Base-by-base conservation (phyloP, 2,329 filamentous ascomycete genomes). In the Ascosphaera pollenicola region DNA sequence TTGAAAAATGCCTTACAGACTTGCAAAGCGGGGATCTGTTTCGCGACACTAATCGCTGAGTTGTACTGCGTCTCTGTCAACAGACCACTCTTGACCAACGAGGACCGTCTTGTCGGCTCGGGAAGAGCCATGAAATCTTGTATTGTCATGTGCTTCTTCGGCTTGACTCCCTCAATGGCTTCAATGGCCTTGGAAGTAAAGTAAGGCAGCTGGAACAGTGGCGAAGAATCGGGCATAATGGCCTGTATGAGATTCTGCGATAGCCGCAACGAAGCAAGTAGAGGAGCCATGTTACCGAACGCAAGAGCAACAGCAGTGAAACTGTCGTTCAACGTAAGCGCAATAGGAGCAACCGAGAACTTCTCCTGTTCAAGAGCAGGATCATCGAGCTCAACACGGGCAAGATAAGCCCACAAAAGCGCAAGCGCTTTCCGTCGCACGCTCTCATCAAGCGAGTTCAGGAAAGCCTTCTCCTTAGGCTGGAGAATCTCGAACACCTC, bases 1-100 rank as follows among this genome's bases (percentile, higher is more conserved):
- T 98, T 98, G 73, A 98, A 98, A 61, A 93, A 98, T 6, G 84
- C 82, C 62, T 84, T 91, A 52, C 83, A 82, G 8, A 98, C 74
- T 42, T 79, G 71, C 40, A 98, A 67, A 45, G 74, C 71, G 1
- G 89, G 89, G 19, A 98, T 68, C 59, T 94, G 82, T 49, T 74
- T 73, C 19, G 84, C 85, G 21, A 94, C 78, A 36, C 61, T 60
- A 43, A 93, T 66, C 30, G 78, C 79, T 34, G 75, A 69, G 45
- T 72, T 64, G 59, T 93, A 93, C 56, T 94, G 73, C 43, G 70
- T 59, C 47, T 83, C 75, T 3, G 69, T 75, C 30, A 98, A 63
- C 32, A 87, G 74, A 32, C 65, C 66, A 32, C 65, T 68, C 46
- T 77, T 76, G 36, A 89, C 70, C 16, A 76, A 73, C 31, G 85